Conservation (phyloP, 768 basidiomycete genomes). For the Leucocoprinus leucothites region DNA sequence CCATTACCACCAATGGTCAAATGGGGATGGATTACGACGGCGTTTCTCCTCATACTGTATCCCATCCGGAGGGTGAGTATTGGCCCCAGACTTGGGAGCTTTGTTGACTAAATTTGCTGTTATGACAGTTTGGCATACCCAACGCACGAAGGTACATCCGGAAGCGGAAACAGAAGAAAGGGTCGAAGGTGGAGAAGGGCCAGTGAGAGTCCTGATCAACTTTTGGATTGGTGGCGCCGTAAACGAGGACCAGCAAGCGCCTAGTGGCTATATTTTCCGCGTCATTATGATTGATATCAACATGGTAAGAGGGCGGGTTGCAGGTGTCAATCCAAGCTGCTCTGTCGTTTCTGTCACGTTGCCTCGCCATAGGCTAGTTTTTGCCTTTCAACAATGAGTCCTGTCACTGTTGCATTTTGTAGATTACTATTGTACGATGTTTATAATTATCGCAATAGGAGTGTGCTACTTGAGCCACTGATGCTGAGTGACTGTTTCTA, state of each 20-base stretch:
- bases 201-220: constrained; percentile 18
- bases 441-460: not conserved
- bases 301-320: no score
- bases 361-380: not conserved
- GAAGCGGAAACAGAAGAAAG: constrained; percentile 33
- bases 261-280: no score
- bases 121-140: constrained; percentile 62
- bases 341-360: no score
- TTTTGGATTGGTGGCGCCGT: not conserved
- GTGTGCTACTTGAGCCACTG: not conserved
- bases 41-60: constrained; percentile 61
- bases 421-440: not conserved
- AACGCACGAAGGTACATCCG: constrained; percentile 51
- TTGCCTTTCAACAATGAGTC: not conserved
- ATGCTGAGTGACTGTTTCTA: not conserved
- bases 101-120: not conserved
- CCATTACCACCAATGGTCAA: constrained; percentile 63
- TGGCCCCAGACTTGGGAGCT: constrained; percentile 1
- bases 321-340: no score
- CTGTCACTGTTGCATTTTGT: not conserved
- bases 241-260: no score
- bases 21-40: constrained; percentile 65
- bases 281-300: no score
- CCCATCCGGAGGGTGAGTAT: constrained; percentile 60
- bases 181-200: constrained; percentile 30